A percentile compares a stretch with the other conserved stretches of the same genome.
phyloP scores from a whole-genome alignment of 2,329 filamentous ascomycete genomes.

The Pochonia chlamydosporia region DNA sequence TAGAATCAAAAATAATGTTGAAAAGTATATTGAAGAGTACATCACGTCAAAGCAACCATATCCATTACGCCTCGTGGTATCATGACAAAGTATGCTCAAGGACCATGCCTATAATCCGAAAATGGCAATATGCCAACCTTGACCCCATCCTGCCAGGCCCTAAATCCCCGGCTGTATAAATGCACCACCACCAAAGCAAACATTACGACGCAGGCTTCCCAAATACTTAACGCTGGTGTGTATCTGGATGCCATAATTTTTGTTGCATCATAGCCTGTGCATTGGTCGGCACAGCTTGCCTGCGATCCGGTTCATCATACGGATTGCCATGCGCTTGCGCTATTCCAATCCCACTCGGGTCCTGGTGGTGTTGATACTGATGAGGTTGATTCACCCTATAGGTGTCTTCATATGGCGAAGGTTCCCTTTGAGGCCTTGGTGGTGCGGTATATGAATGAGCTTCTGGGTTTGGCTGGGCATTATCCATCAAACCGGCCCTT shows the following conservation, averaged over 20 bases:
- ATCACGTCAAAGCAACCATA: background rate
- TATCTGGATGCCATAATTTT: constrained; percentile 12
- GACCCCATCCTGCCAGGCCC: background rate
- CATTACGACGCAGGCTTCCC: background rate
- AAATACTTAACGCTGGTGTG: background rate
- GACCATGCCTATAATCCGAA: background rate
- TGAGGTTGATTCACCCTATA: background rate
- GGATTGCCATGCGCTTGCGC: constrained; percentile 5
- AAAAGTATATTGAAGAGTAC: background rate
- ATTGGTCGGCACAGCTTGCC: background rate
- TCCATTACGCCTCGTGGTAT: background rate
- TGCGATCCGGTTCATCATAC: background rate
- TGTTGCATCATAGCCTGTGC: constrained; percentile 10
- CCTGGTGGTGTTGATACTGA: background rate
- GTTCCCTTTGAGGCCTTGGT: constrained; percentile 6
- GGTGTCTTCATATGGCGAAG: constrained; percentile 3
- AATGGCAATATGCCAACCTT: background rate
- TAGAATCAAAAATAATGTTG: background rate
- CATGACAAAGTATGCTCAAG: background rate
- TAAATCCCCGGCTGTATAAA: background rate
- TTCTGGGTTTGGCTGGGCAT: constrained; percentile 25
- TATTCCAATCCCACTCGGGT: constrained; percentile 1
- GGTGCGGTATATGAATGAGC: constrained; percentile 1
- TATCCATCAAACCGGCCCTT: constrained; percentile 37
- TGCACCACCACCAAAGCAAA: background rate